phyloP scores from a whole-genome alignment of 768 basidiomycete species.

The Rhizopogon roseolus region DNA sequence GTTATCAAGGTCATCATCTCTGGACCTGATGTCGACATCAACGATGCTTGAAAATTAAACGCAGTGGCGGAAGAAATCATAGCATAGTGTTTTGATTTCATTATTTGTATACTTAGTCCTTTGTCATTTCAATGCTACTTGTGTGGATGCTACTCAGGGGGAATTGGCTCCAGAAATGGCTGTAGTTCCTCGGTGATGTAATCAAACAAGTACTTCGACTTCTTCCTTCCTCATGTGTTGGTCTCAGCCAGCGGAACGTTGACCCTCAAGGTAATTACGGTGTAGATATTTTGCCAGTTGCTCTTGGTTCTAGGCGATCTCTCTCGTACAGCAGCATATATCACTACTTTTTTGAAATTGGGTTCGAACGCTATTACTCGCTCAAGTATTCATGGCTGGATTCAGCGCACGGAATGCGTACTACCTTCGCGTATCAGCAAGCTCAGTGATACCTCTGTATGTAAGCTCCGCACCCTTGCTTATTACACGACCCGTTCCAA shows the following conservation, averaged over 20 bases:
- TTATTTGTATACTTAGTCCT: neutral
- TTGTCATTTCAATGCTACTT: too few species aligned
- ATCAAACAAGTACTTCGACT: too few species aligned
- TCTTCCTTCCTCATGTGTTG: too few species aligned
- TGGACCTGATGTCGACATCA: constrained; percentile 59
- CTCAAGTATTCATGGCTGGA: constrained; percentile 1
- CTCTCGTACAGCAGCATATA: neutral
- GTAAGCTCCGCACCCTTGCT: constrained; percentile 30
- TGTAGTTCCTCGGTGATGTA: too few species aligned
- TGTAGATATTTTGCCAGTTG: neutral
- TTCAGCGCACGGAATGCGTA: constrained; percentile 74
- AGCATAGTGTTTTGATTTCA: neutral
- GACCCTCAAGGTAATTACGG: too few species aligned
- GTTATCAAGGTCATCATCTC: constrained; percentile 90
- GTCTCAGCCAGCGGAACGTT: too few species aligned
- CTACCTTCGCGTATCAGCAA: constrained; percentile 77
- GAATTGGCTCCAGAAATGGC: too few species aligned
- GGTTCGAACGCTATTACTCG: neutral
- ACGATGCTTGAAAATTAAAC: constrained; percentile 27
- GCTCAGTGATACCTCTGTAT: constrained; percentile 74
- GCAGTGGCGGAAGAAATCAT: neutral
- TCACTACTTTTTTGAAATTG: constrained; percentile 2
- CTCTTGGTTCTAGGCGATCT: neutral
- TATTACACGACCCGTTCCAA: neutral
- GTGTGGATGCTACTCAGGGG: too few species aligned